Evolutionary conservation across 495 filamentous ascomycete species (phyloP), one percentile per base, ranked within the genome.

Genomic region (Penicillium nucicola): DNA sequence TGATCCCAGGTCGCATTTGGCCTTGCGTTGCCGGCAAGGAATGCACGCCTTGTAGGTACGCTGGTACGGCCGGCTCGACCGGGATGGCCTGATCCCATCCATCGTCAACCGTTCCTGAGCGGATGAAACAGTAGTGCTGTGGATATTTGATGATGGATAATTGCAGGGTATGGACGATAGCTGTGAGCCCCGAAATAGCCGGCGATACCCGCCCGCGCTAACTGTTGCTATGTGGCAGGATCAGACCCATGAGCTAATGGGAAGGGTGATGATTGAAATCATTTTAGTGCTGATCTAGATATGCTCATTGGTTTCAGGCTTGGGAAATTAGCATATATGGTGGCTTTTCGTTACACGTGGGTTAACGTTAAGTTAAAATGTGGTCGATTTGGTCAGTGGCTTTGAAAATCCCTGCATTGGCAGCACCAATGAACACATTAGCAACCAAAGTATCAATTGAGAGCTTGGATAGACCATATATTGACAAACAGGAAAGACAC

Each of bases 21-120:
- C 71, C 64, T 77, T 77, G 42, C 72, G 69, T 54, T 73, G 69
- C 42, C 74, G 70, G 49, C 74, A 77, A 38, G 74, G 65, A 18
- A 75, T 63, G 49, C 74, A 77, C 14, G 74, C 74, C 56, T 77
- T 77, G 72, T 77, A 77, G 30, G 74, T 73, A 43, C 74, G 74
- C 57, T 77, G 70, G 54, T 74, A 77, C 14, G 67, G 64, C 42
- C 68, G 69, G 47, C 65, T 62, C 37, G 62, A 56, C 38, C 68
- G 66, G 46, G 68, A 59, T 49, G 61, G 61, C 43, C 66, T 69
- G 43, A 67, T 65, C 23, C 61, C 66, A 52, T 75, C 67, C 71
- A 75, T 75, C 32, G 25, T 69, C 42, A 52, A 52, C 50, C 42
- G 47, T 40, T 36, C 31, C 19, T 35, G 48, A 15, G 30, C 48